These are phyloP conservation scores for Ascochyta fabae DNA, from an alignment of 2,329 filamentous ascomycete genomes.

Conservation along the genomic window DNA sequence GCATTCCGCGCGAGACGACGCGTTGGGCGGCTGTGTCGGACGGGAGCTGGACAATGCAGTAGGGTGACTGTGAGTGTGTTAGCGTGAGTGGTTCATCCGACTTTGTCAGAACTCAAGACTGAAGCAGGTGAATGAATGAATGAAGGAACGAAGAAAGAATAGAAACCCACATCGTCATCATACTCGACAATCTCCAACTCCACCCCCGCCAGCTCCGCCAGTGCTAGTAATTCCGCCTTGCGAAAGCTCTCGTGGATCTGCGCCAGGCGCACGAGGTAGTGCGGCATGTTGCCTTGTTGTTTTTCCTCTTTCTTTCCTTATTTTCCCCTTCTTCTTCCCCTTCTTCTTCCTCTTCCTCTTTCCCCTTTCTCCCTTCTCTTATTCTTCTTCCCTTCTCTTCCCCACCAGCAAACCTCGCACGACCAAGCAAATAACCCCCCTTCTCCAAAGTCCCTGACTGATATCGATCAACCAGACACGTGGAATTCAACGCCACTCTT, in stretches of 20 bases:
- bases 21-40: slow-evolving; percentile 68
- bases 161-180: slow-evolving; percentile 68
- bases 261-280: slow-evolving; percentile 88
- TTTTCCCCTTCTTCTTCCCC: too few relatives aligned
- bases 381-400: too few relatives aligned
- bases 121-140: background rate
- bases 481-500: too few relatives aligned
- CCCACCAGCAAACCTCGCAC: too few relatives aligned
- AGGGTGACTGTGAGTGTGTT: slow-evolving; percentile 71
- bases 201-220: slow-evolving; percentile 73
- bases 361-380: too few relatives aligned
- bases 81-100: background rate
- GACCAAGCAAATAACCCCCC: too few relatives aligned
- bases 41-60: slow-evolving; percentile 75
- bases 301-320: too few relatives aligned
- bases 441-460: too few relatives aligned
- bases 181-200: slow-evolving; percentile 78
- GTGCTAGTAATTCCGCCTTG: slow-evolving; percentile 78
- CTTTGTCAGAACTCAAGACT: too few relatives aligned
- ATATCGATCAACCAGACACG: too few relatives aligned
- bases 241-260: slow-evolving; percentile 94
- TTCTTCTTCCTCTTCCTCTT: too few relatives aligned
- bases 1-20: slow-evolving; percentile 77
- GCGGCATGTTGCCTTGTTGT: slow-evolving; percentile 49
- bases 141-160: background rate